Base-by-base conservation (phyloP, 306 rosid genomes). In the Styphnolobium japonicum region DNA sequence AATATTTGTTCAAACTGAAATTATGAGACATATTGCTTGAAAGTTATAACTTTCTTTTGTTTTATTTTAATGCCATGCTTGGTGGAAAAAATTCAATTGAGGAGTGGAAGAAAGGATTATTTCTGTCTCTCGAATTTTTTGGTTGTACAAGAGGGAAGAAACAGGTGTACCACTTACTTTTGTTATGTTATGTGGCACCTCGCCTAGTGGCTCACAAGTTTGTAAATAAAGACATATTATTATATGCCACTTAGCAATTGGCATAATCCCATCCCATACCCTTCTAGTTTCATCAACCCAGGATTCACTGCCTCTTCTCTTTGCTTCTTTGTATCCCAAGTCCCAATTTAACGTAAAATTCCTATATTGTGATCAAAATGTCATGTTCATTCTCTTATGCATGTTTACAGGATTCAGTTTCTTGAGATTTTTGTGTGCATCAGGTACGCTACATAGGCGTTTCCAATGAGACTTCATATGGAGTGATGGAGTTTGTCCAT, bases 381-480 rank as follows among this genome's bases (percentile, higher is more conserved):
- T 58, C 58, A 73, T 71, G 80, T 77, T 51, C 69, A 45, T 67
- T 81, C 76, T 71, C 22, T 64, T 37, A 31, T 77, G 63, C 52
- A 69, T 81, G 80, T 40, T 68, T 64, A 21, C 10, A 51, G 33
- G 53, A 64, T 83, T 55, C 68, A 14, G 53, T 40, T 71, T 65
- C 60, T 62, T 69, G 25, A 27, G 57, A 58, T 43, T 84, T 83
- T 81, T 48, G 21, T 49, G 52, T 69, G 71, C 53, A 80, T 83
- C 74, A 91, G 97, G 93, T 92, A 78, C 97, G 98, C 64, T 85
- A 91, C 80, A 79, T 95, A 79, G 98, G 98, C 7, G 93, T 95
- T 81, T 95, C 99, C 11, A 95, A 93, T 71, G 98, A 95, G 91
- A 90, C 98, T 81, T 95, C 99, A 4, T 95, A 90, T 74, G 97